These are phyloP conservation scores for Pestalotiopsis sp. DNA, from an alignment of 2,329 filamentous ascomycete species.

Conservation along the genomic window DNA sequence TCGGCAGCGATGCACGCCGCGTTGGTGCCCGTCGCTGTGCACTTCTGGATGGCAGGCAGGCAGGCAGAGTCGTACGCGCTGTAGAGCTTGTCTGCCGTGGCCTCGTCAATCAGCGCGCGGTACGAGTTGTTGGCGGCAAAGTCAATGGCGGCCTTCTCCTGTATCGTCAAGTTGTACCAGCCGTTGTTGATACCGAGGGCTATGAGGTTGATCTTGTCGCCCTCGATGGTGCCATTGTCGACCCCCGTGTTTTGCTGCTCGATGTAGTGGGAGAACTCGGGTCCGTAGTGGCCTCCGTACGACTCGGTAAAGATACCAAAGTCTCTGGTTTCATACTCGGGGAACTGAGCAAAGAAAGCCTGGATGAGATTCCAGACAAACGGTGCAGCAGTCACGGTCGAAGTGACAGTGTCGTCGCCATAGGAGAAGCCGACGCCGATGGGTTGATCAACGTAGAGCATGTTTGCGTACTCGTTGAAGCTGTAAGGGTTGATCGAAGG, in stretches of 20 bases:
- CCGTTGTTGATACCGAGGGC: slow-evolving; percentile 30
- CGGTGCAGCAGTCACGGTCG: slow-evolving; percentile 41
- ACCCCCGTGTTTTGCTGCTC: slow-evolving; percentile 26
- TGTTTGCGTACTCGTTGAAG: slow-evolving; percentile 65
- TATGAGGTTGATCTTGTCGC: slow-evolving; percentile 23
- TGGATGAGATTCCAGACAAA: slow-evolving; percentile 44
- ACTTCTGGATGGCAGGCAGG: slow-evolving; percentile 13
- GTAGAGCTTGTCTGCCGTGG: neutral
- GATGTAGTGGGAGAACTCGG: slow-evolving; percentile 28
- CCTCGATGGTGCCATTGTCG: slow-evolving; percentile 15
- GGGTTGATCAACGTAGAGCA: slow-evolving; percentile 72
- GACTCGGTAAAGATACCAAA: slow-evolving; percentile 30
- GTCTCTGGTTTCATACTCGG: slow-evolving; percentile 53
- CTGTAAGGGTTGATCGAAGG: slow-evolving; percentile 58
- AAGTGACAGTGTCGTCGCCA: slow-evolving; percentile 42
- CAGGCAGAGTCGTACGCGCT: slow-evolving; percentile 19
- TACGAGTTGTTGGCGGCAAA: slow-evolving; percentile 21
- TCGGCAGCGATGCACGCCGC: slow-evolving; percentile 16
- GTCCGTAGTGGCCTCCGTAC: slow-evolving; percentile 33
- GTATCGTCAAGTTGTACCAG: slow-evolving; percentile 23
- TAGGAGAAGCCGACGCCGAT: slow-evolving; percentile 37
- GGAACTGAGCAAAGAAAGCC: slow-evolving; percentile 38
- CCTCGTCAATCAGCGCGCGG: slow-evolving; percentile 10
- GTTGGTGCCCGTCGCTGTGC: slow-evolving; percentile 10
- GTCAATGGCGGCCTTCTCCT: slow-evolving; percentile 20